A percentile compares a stretch with the other conserved stretches of the same genome.
phyloP scores from a whole-genome alignment of 768 basidiomycete genomes.

The Leucogyrophana mollusca region DNA sequence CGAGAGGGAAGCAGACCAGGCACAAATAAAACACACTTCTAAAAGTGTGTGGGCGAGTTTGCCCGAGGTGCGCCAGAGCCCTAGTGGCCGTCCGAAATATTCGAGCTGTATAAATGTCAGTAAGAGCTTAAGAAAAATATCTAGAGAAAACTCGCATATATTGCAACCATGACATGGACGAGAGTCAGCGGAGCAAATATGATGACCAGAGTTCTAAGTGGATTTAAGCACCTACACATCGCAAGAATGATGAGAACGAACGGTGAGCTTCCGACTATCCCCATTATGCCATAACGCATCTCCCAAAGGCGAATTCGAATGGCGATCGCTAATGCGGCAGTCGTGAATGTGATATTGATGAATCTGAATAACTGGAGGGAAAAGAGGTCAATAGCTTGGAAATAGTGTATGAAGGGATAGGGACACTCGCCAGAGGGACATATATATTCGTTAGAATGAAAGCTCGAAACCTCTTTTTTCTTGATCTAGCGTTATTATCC shows the following conservation, averaged over 20 bases:
- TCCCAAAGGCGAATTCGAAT: constrained; percentile 70
- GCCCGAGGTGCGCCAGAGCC: constrained; percentile 86
- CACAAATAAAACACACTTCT: constrained; percentile 88
- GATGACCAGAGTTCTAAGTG: constrained; percentile 69
- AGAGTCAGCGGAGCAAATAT: constrained; percentile 84
- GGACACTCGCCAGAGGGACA: constrained; percentile 66
- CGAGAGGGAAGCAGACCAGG: constrained; percentile 89
- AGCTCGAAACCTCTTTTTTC: constrained; percentile 51
- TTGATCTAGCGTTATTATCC: constrained; percentile 25
- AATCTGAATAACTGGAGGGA: constrained; percentile 71
- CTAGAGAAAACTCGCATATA: constrained; percentile 75
- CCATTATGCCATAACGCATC: constrained; percentile 46
- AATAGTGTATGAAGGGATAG: constrained; percentile 1
- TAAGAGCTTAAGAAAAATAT: constrained; percentile 7
- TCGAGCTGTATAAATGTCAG: constrained; percentile 58
- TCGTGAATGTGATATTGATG: constrained; percentile 80
- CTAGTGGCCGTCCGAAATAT: constrained; percentile 89
- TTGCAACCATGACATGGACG: constrained; percentile 79
- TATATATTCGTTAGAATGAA: constrained; percentile 77
- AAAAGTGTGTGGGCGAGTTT: constrained; percentile 85
- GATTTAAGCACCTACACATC: not conserved
- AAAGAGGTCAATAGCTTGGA: constrained; percentile 9
- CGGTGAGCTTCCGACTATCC: constrained; percentile 83
- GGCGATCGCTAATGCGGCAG: constrained; percentile 75
- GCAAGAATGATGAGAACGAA: constrained; percentile 33